Percentiles rank a stretch among this genome's conserved stretches.
phyloP scores from a whole-genome alignment of 164 flowering plant species.

The Magnolia sinica region DNA sequence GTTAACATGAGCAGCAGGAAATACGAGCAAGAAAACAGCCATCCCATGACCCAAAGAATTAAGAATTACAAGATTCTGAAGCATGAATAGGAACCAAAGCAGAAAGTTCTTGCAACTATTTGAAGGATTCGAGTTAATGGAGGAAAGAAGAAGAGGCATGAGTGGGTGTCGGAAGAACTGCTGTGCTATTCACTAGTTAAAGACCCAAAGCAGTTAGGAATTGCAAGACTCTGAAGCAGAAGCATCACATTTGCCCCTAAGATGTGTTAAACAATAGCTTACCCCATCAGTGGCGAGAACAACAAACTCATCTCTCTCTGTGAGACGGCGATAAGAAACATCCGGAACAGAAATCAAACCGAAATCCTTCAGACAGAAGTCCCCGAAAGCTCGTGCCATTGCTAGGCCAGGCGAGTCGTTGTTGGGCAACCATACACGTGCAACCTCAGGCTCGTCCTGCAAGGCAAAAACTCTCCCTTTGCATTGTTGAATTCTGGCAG shows the following conservation, averaged over 20 bases:
- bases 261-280: slow-evolving; percentile 5
- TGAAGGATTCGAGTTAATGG: not conserved
- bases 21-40: not conserved
- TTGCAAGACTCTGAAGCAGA: too few species aligned
- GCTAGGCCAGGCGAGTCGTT: slow-evolving; percentile 82
- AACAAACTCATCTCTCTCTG: slow-evolving; percentile 55
- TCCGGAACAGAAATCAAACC: slow-evolving; percentile 73
- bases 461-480: slow-evolving; percentile 95
- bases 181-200: too few species aligned
- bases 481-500: slow-evolving; percentile 88
- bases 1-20: not conserved
- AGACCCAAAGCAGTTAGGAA: too few species aligned
- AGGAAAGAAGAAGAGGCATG: not conserved
- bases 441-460: slow-evolving; percentile 98
- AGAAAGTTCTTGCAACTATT: not conserved
- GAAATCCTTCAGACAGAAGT: slow-evolving; percentile 69
- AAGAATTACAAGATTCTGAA: not conserved
- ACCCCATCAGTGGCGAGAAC: slow-evolving; percentile 78
- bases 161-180: too few species aligned
- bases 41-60: not conserved
- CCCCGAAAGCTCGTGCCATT: slow-evolving; percentile 82
- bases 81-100: not conserved
- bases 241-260: too few species aligned
- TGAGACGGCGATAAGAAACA: slow-evolving; percentile 46
- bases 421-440: slow-evolving; percentile 81